These are phyloP conservation scores for Komagataella kurtzmanii DNA, from an alignment of 805 yeast genomes.

Conservation along the genomic window DNA sequence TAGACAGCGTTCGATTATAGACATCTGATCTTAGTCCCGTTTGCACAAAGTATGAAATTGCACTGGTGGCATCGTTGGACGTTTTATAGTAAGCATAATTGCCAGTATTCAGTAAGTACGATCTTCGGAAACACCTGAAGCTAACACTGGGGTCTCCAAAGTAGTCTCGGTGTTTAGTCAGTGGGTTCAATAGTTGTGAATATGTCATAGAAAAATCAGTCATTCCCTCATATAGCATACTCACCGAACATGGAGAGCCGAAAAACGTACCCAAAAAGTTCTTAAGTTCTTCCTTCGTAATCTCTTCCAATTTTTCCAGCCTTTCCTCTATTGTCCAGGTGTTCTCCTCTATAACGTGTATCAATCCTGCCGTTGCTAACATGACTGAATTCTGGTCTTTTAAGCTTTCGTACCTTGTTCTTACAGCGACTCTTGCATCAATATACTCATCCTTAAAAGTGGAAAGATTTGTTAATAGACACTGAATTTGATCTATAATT, in stretches of 20 bases:
- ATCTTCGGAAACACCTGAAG: background rate
- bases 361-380: constrained; percentile 33
- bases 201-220: background rate
- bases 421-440: constrained; percentile 30
- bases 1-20: constrained; percentile 24
- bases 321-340: constrained; percentile 43
- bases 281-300: constrained; percentile 22
- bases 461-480: too few species aligned
- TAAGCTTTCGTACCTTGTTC: constrained; percentile 32
- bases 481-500: constrained; percentile 14
- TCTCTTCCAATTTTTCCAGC: constrained; percentile 37
- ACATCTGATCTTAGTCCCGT: constrained; percentile 32
- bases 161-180: constrained; percentile 14
- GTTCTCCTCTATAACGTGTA: constrained; percentile 40
- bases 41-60: constrained; percentile 42
- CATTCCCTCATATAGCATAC: constrained; percentile 36
- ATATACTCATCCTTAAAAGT: constrained; percentile 24
- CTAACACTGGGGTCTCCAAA: background rate
- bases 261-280: constrained; percentile 16
- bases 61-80: constrained; percentile 33
- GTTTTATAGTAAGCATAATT: constrained; percentile 14
- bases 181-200: background rate
- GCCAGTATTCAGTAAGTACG: background rate
- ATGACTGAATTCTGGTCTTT: constrained; percentile 29
- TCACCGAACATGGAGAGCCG: constrained; percentile 17